Conservation (phyloP, 1,139 yeast species). For the Yamadazyma oceani region DNA sequence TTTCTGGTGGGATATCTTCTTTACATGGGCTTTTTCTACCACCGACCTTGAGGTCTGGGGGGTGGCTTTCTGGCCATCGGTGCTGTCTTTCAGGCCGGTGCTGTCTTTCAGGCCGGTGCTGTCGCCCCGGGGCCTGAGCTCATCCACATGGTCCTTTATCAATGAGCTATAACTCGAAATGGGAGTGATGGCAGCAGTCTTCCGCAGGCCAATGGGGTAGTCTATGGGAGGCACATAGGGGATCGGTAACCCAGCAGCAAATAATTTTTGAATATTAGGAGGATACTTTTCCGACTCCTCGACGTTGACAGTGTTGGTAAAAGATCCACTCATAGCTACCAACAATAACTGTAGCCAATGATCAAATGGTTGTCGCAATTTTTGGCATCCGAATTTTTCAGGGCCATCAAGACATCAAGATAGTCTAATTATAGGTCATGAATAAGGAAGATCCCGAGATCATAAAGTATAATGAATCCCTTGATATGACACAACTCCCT, state of each 20-base stretch:
- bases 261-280: conserved; percentile 60
- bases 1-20: conserved; percentile 28
- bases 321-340: neutral
- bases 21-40: conserved; percentile 11
- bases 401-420: too few species aligned
- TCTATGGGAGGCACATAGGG: conserved; percentile 56
- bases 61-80: too few species aligned
- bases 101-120: too few species aligned
- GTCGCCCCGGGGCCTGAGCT: conserved; percentile 19
- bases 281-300: conserved; percentile 52
- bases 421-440: too few species aligned
- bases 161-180: conserved; percentile 37
- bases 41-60: conserved; percentile 4
- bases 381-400: neutral
- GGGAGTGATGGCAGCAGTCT: conserved; percentile 53
- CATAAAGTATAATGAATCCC: conserved; percentile 20
- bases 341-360: neutral
- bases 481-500: conserved; percentile 30
- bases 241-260: conserved; percentile 71
- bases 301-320: neutral
- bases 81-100: too few species aligned
- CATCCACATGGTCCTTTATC: conserved; percentile 26
- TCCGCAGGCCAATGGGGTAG: conserved; percentile 49
- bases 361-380: too few species aligned
- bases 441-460: conserved; percentile 17